Evolutionary conservation across 2,329 filamentous ascomycete species (phyloP), one percentile per base, ranked within the genome.

Genomic region (Botrytis porri): DNA sequence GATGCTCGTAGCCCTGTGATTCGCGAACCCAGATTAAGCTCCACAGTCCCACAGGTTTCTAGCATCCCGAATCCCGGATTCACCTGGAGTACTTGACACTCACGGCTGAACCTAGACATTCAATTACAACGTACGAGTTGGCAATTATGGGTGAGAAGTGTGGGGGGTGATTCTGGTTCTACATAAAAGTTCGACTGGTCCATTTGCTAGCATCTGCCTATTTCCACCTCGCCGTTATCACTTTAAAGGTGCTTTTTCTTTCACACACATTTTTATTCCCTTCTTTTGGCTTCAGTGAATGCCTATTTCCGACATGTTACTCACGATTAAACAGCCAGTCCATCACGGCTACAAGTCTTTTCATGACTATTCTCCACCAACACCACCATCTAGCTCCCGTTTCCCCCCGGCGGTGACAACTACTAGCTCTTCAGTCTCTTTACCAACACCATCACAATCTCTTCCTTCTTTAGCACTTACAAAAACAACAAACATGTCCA

Each of bases 401-500:
- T 81, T 83, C 80, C 83, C 80, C 76, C 82, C 81, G 75, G 81
- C 76, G 75, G 80, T 79, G 75, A 81, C 77, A 73, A 80, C 78
- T 73, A 78, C 80, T 69, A 77, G 78, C 75, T 77, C 80, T 74
- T 80, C 75, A 71, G 77, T 77, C 67, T 77, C 79, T 75, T 80
- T 78, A 73, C 73, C 77, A 69, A 70, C 78, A 69, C 77, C 75
- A 70, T 75, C 75, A 64, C 79, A 79, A 70, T 77, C 80, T 63
- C 78, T 80, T 75, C 77, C 79, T 69, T 81, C 76, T 75, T 75
- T 81, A 70, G 78, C 80, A 73, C 73, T 77, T 61, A 67, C 72
- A 43, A 84, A 83, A 80, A 83, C 86, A 74, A 82, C 83, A 75
- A 81, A 83, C 82, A 93, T 93, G 91, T 90, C 90, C 80, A 88